Evolutionary conservation across 306 rosid species (phyloP).

Genomic region (Canavalia gladiata): DNA sequence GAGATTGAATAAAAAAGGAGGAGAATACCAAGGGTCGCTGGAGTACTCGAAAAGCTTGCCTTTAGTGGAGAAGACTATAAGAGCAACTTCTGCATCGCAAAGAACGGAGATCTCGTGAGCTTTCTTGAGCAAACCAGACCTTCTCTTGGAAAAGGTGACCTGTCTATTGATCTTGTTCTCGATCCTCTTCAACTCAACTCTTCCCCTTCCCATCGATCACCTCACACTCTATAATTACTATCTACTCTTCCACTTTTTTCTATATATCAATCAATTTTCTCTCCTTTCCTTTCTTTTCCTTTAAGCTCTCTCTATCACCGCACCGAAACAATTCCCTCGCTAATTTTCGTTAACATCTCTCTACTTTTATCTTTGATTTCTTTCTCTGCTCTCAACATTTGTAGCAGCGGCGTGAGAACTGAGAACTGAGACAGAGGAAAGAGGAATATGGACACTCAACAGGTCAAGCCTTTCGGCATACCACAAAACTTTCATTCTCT

Average conservation of each 20-base stretch:
- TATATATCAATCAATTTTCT: not conserved
- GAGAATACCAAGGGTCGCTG: slow-evolving; percentile 71
- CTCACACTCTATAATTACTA: too few species aligned
- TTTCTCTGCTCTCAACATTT: not conserved
- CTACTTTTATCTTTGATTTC: too few species aligned
- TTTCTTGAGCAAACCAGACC: slow-evolving; percentile 88
- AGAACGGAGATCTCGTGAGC: slow-evolving; percentile 92
- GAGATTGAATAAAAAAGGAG: too few species aligned
- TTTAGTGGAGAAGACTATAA: slow-evolving; percentile 86
- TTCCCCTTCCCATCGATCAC: slow-evolving; percentile 78
- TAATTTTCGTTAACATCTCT: not conserved
- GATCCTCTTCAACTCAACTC: slow-evolving; percentile 89
- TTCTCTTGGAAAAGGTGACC: slow-evolving; percentile 90
- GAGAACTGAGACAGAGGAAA: not conserved
- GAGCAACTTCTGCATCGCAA: slow-evolving; percentile 92
- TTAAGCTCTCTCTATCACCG: not conserved
- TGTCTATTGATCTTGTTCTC: slow-evolving; percentile 95
- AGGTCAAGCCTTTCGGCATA: not conserved
- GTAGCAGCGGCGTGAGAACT: too few species aligned
- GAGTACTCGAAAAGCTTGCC: slow-evolving; percentile 86
- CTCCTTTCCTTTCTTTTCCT: too few species aligned
- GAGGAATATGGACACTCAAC: not conserved
- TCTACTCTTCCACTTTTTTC: too few species aligned
- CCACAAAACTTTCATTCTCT: not conserved
- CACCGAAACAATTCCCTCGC: too few species aligned